Percentiles rank a stretch among this genome's conserved stretches.
Evolutionary conservation across 139 green algal species (phyloP).

Genomic region (Nannochloris sp.): DNA sequence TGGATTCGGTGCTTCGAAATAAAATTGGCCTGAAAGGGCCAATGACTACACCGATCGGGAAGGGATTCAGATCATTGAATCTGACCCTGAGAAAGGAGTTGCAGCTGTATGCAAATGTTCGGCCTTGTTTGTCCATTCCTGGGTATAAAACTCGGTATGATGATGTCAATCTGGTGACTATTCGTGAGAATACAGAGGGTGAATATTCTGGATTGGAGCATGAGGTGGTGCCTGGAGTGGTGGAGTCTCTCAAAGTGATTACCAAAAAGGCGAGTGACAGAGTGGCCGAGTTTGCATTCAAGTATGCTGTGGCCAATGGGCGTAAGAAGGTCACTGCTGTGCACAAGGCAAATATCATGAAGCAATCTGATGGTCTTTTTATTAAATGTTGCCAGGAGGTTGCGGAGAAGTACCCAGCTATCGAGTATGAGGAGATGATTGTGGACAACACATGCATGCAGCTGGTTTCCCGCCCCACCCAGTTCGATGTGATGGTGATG

Average conservation of each 20-base stretch:
- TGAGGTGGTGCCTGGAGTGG: constrained; percentile 87
- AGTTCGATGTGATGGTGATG: constrained; percentile 95
- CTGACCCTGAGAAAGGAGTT: constrained; percentile 94
- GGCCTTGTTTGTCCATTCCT: constrained; percentile 85
- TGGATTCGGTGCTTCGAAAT: constrained; percentile 87
- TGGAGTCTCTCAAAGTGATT: constrained; percentile 93
- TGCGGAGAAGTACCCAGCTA: constrained; percentile 71
- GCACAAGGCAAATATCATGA: constrained; percentile 96
- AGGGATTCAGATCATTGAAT: constrained; percentile 87
- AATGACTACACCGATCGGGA: constrained; percentile 96
- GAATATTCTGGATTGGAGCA: constrained; percentile 95
- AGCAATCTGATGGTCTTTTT: constrained; percentile 91
- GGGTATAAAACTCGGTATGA: constrained; percentile 95
- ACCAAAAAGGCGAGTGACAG: constrained; percentile 69
- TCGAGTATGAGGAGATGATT: constrained; percentile 92
- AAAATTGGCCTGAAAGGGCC: constrained; percentile 88
- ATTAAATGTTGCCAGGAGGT: constrained; percentile 69
- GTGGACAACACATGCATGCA: constrained; percentile 98
- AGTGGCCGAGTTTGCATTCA: constrained; percentile 88
- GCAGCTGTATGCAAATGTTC: constrained; percentile 90
- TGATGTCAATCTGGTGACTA: constrained; percentile 88
- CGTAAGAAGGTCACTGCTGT: constrained; percentile 69
- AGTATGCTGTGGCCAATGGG: constrained; percentile 74
- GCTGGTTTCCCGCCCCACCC: constrained; percentile 56
- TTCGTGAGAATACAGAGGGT: constrained; percentile 96